phyloP scores from a whole-genome alignment of 1,284 basidiomycete genomes.

The Stygiomarasmius scandens region DNA sequence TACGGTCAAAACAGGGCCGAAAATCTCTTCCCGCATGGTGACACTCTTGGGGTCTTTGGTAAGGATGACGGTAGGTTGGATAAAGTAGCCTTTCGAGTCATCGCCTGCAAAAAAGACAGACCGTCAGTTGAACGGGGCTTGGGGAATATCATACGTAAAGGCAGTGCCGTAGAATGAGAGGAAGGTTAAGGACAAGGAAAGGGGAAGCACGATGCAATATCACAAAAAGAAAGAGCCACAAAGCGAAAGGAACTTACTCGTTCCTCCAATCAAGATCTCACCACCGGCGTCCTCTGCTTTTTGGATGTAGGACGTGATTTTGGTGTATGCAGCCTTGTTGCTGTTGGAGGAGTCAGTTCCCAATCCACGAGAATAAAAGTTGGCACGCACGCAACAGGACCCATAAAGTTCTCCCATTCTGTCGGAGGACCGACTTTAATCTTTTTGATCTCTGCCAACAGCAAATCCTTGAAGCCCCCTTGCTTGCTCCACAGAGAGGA shows the following conservation, averaged over 20 bases:
- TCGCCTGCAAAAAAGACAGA: too few relatives aligned
- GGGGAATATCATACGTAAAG: too few relatives aligned
- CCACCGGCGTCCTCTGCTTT: conserved; percentile 90
- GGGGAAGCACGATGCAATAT: too few relatives aligned
- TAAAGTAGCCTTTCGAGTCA: conserved; percentile 91
- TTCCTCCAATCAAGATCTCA: conserved; percentile 87
- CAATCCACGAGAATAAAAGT: too few relatives aligned
- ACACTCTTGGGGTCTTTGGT: conserved; percentile 91
- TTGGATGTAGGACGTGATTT: conserved; percentile 83
- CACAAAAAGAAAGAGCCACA: too few relatives aligned
- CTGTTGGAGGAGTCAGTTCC: conserved; percentile 41
- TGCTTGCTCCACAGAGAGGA: conserved; percentile 78
- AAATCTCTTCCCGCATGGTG: conserved; percentile 96
- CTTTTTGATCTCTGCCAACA: conserved; percentile 76
- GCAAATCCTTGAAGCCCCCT: conserved; percentile 82
- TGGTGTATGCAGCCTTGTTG: conserved; percentile 85
- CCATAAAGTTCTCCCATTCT: conserved; percentile 89
- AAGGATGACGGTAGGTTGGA: conserved; percentile 94
- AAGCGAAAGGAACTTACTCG: too few relatives aligned
- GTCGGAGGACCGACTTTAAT: conserved; percentile 84
- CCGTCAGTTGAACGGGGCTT: too few relatives aligned
- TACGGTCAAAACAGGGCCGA: conserved; percentile 95
- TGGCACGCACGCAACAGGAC: conserved; percentile 85
- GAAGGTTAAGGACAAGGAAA: too few relatives aligned
- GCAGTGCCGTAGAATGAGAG: too few relatives aligned